These are phyloP conservation scores for Parmelia sp. DNA, from an alignment of 495 filamentous ascomycete genomes.

Conservation along the genomic window DNA sequence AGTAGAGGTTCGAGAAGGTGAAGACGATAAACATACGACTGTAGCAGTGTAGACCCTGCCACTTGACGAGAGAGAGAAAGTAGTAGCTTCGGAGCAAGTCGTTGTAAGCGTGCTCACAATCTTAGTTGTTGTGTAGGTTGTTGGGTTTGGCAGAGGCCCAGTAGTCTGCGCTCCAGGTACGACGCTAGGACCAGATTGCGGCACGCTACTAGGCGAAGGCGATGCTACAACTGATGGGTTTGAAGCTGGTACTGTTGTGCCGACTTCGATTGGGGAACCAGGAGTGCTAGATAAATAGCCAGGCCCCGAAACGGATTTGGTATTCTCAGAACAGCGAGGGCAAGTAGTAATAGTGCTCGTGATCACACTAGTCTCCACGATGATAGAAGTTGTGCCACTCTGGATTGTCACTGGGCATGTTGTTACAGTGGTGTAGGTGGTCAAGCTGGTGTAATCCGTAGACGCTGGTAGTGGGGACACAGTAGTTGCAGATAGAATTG, in stretches of 20 bases:
- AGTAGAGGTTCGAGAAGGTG: neutral
- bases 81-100: neutral
- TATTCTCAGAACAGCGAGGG: neutral
- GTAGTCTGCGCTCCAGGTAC: neutral
- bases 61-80: neutral
- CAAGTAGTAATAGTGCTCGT: constrained; percentile 16
- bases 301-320: constrained; percentile 2
- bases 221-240: neutral
- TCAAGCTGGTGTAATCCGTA: constrained; percentile 12
- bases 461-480: neutral
- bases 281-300: neutral
- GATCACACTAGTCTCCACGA: constrained; percentile 4
- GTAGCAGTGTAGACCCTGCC: constrained; percentile 2
- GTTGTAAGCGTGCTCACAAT: neutral
- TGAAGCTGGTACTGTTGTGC: neutral
- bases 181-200: neutral
- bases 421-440: constrained; percentile 8
- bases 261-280: neutral
- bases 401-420: constrained; percentile 15
- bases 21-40: neutral
- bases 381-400: neutral
- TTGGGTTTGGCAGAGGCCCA: neutral
- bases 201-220: neutral
- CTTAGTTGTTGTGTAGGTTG: neutral
- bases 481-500: neutral